Base-by-base conservation (phyloP, 345 rosid species). In the Erodium maritimum region DNA sequence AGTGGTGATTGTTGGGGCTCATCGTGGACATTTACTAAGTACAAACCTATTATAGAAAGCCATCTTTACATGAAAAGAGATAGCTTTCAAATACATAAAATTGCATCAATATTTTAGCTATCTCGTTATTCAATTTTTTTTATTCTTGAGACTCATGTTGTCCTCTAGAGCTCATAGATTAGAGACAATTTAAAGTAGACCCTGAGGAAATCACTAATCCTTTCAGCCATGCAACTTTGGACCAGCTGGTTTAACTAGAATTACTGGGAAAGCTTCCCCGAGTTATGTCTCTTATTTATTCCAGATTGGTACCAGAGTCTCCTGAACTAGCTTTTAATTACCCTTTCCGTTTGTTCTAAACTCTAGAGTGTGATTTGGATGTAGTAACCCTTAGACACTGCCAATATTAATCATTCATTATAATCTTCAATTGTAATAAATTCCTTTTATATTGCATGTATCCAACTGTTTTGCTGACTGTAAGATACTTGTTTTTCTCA, bases 401-500 rank as follows among this genome's bases (percentile, higher is more conserved):
- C n/a, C n/a, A n/a, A n/a, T n/a, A n/a, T n/a, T n/a, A n/a, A n/a
- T n/a, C n/a, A n/a, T n/a, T n/a, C n/a, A n/a, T n/a, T n/a, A n/a
- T n/a, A n/a, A n/a, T n/a, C n/a, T n/a, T n/a, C n/a, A n/a, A n/a
- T n/a, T n/a, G n/a, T n/a, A n/a, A n/a, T n/a, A n/a, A n/a, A n/a
- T n/a, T n/a, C n/a, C n/a, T 29, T 29, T 29, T 29, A 3, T 29
- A 29, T 29, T 29, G 8, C 34, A 29, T 29, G 34, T 29, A 29
- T 29, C 8, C 34, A 29, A 29, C 34, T 29, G 34, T 29, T 29
- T 42, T 42, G 2, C 1, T 29, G 37, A 29, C 4, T 11, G 37
- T 29, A 29, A 29, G 48, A 10, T 42, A 14, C 48, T 12, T n/a
- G n/a, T 4, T 1, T 24, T 70, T 56, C 29, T 55, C 72, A 81